Percentiles rank a stretch among this genome's conserved stretches.
Evolutionary conservation across 257 asterid species (phyloP).

Genomic region (Coffea eugenioides): DNA sequence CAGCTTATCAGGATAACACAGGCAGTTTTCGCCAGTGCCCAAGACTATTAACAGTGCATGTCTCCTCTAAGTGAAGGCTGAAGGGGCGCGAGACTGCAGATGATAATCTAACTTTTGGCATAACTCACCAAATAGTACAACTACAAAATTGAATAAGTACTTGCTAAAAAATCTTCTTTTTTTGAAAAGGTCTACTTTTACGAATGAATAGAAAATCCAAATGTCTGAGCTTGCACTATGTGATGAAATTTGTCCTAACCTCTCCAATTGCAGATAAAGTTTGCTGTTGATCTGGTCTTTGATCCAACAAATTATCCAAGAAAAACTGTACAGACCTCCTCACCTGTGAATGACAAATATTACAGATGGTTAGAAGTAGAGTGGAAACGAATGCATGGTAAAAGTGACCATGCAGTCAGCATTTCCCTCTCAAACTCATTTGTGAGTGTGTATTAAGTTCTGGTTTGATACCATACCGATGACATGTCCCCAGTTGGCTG

Average conservation of each 20-base stretch:
- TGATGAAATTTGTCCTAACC: conserved; percentile 34
- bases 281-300: conserved; percentile 87
- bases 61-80: not conserved
- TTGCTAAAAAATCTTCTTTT: not conserved
- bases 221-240: not conserved
- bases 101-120: not conserved
- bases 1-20: not conserved
- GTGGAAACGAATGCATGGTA: not conserved
- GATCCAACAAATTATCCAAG: conserved; percentile 87
- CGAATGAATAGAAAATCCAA: not conserved
- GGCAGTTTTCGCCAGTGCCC: not conserved
- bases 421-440: not conserved
- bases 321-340: conserved; percentile 93
- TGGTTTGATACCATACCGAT: conserved; percentile 42
- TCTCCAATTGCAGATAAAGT: conserved; percentile 96
- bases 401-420: not conserved
- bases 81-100: not conserved
- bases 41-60: not conserved
- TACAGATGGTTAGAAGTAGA: conserved; percentile 3
- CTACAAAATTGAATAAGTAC: not conserved
- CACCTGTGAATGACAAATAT: conserved; percentile 44
- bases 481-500: conserved; percentile 96
- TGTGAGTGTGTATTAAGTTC: not conserved
- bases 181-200: not conserved
- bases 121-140: not conserved